These are phyloP conservation scores for Fusarium longipes DNA, from an alignment of 2,329 filamentous ascomycete species.

Conservation along the genomic window DNA sequence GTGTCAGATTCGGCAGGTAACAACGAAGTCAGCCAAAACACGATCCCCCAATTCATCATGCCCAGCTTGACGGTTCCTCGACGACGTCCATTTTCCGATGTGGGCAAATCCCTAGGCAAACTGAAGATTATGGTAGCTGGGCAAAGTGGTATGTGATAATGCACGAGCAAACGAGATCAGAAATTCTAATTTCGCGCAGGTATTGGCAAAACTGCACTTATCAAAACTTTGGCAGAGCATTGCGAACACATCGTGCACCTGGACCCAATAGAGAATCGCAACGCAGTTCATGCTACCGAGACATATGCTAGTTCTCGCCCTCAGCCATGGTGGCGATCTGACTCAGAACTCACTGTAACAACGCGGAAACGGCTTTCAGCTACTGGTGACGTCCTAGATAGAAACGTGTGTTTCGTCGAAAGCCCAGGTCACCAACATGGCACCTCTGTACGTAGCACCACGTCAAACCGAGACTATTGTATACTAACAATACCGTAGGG, in stretches of 20 bases:
- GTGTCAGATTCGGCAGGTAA: slow-evolving; percentile 30
- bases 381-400: slow-evolving; percentile 82
- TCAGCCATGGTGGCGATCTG: slow-evolving; percentile 90
- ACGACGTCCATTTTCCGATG: slow-evolving; percentile 88
- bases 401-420: slow-evolving; percentile 95
- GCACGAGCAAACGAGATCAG: neutral
- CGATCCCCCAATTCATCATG: slow-evolving; percentile 90
- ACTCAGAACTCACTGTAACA: slow-evolving; percentile 71
- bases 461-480: too few species aligned
- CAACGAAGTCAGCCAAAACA: slow-evolving; percentile 31
- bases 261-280: slow-evolving; percentile 67
- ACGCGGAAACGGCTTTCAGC: slow-evolving; percentile 71
- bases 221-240: slow-evolving; percentile 85
- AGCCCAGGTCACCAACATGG: slow-evolving; percentile 73
- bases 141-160: slow-evolving; percentile 67
- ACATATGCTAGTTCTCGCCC: slow-evolving; percentile 84
- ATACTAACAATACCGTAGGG: slow-evolving; percentile 61
- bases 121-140: slow-evolving; percentile 92
- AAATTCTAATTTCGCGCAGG: slow-evolving; percentile 59
- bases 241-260: slow-evolving; percentile 96
- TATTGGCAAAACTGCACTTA: slow-evolving; percentile 88
- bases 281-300: slow-evolving; percentile 63
- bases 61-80: slow-evolving; percentile 92
- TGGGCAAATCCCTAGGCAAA: slow-evolving; percentile 83
- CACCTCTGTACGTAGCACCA: slow-evolving; percentile 60